These are phyloP conservation scores for Ceriops zippeliana DNA, from an alignment of 345 rosid genomes.

Conservation along the genomic window DNA sequence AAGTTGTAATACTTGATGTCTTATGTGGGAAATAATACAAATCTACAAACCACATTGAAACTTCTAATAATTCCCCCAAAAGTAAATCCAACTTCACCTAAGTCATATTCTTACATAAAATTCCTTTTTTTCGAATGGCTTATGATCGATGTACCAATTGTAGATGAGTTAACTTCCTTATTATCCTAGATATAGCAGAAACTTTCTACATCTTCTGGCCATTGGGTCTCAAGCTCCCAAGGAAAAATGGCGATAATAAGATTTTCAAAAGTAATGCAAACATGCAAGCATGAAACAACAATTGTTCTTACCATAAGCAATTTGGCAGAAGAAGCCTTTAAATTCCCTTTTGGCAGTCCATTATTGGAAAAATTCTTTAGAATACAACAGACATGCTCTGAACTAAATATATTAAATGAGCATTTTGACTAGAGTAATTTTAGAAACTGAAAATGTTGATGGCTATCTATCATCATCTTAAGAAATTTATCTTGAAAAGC, in stretches of 20 bases:
- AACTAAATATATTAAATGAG: slow-evolving; percentile 61
- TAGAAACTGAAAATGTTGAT: slow-evolving; percentile 64
- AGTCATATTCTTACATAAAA: background rate
- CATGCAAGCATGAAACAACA: slow-evolving; percentile 3
- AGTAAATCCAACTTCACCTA: background rate
- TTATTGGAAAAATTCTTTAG: slow-evolving; percentile 48
- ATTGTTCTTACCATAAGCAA: slow-evolving; percentile 67
- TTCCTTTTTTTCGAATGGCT: background rate
- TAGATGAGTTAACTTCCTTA: background rate
- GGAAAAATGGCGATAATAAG: background rate
- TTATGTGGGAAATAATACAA: too few relatives aligned
- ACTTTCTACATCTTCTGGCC: background rate
- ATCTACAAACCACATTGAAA: background rate
- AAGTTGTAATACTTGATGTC: background rate
- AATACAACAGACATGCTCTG: slow-evolving; percentile 59
- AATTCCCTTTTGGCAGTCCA: slow-evolving; percentile 28
- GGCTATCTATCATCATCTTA: slow-evolving; percentile 57
- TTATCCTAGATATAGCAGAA: background rate
- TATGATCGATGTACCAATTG: background rate
- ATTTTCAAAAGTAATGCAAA: background rate
- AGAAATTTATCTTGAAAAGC: slow-evolving; percentile 73
- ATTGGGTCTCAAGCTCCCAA: slow-evolving; percentile 3
- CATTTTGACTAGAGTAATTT: slow-evolving; percentile 63
- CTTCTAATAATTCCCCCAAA: background rate
- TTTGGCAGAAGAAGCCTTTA: slow-evolving; percentile 50